Evolutionary conservation across 352 stramenopile species (phyloP).

Genomic region (Globisporangium spinosum): DNA sequence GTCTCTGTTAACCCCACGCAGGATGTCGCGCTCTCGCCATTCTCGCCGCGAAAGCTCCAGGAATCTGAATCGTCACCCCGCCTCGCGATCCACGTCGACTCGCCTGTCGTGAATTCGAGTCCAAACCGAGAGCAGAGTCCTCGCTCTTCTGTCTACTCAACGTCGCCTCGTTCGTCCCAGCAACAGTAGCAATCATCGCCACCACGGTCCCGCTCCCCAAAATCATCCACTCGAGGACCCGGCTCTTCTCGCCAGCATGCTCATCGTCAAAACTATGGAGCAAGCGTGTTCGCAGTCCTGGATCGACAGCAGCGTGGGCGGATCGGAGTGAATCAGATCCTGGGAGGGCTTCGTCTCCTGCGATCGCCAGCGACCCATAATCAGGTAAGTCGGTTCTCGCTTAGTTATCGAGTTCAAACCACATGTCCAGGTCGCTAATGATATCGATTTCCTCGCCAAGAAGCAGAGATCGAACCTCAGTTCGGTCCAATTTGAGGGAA

Average conservation of each 20-base stretch:
- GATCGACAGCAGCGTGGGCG: slow-evolving; percentile 40
- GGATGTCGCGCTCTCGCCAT: background rate
- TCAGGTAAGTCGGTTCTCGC: slow-evolving; percentile 29
- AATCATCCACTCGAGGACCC: slow-evolving; percentile 12
- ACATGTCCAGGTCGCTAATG: background rate
- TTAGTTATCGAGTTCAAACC: background rate
- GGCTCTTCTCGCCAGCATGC: slow-evolving; percentile 2
- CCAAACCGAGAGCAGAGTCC: slow-evolving; percentile 20
- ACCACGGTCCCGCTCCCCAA: slow-evolving; percentile 23
- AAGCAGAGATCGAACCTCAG: slow-evolving; percentile 1
- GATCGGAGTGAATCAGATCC: slow-evolving; percentile 52
- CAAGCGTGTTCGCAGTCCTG: slow-evolving; percentile 49
- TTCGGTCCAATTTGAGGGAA: background rate
- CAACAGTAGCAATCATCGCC: slow-evolving; percentile 14
- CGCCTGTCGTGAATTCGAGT: slow-evolving; percentile 5
- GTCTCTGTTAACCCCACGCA: background rate
- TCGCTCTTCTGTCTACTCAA: background rate
- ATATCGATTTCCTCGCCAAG: background rate
- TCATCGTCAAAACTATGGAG: slow-evolving; percentile 28
- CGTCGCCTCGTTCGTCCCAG: slow-evolving; percentile 10
- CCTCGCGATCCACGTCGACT: slow-evolving; percentile 11
- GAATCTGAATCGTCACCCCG: background rate
- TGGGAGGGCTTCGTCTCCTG: slow-evolving; percentile 50
- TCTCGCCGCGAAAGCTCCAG: background rate
- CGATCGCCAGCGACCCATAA: slow-evolving; percentile 60